A percentile compares a stretch with the other conserved stretches of the same genome.
Evolutionary conservation across 148 eudicot species (phyloP).

Genomic region (Suaeda aralocaspica): DNA sequence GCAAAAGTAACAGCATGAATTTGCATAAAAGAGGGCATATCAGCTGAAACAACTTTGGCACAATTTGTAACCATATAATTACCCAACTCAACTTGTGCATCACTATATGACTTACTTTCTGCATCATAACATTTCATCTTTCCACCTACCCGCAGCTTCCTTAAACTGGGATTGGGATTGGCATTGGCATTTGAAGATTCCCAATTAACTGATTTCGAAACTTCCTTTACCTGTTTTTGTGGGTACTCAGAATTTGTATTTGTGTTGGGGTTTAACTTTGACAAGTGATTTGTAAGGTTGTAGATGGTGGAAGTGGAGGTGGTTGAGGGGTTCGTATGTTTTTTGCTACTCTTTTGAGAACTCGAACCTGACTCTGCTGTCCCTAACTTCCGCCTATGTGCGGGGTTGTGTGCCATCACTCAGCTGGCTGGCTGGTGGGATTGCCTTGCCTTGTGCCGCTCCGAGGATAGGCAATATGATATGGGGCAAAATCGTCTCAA

Average conservation of each 20-base stretch:
- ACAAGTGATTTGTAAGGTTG: slow-evolving; percentile 56
- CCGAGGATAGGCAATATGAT: slow-evolving; percentile 1
- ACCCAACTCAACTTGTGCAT: slow-evolving; percentile 52
- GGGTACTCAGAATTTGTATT: slow-evolving; percentile 28
- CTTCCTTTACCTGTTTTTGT: slow-evolving; percentile 30
- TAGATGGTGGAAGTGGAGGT: slow-evolving; percentile 43
- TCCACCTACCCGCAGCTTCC: neutral
- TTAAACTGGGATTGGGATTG: too few species aligned
- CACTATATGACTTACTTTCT: slow-evolving; percentile 58
- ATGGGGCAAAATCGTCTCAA: neutral
- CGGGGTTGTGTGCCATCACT: slow-evolving; percentile 35
- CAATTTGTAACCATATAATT: slow-evolving; percentile 64
- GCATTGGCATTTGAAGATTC: slow-evolving; percentile 30
- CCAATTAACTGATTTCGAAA: slow-evolving; percentile 31
- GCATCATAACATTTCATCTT: slow-evolving; percentile 28
- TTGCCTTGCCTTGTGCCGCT: neutral
- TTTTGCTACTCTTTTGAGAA: slow-evolving; percentile 39
- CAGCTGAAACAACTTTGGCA: slow-evolving; percentile 77
- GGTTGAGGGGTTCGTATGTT: slow-evolving; percentile 33
- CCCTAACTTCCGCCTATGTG: slow-evolving; percentile 43
- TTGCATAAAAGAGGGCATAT: slow-evolving; percentile 92
- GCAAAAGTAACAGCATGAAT: slow-evolving; percentile 89
- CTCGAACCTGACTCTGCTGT: slow-evolving; percentile 24
- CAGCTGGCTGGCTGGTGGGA: neutral
- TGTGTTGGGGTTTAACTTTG: slow-evolving; percentile 39